Conservation (phyloP, 176 grass and related monocot genomes). For the Zoysia pacifica region DNA sequence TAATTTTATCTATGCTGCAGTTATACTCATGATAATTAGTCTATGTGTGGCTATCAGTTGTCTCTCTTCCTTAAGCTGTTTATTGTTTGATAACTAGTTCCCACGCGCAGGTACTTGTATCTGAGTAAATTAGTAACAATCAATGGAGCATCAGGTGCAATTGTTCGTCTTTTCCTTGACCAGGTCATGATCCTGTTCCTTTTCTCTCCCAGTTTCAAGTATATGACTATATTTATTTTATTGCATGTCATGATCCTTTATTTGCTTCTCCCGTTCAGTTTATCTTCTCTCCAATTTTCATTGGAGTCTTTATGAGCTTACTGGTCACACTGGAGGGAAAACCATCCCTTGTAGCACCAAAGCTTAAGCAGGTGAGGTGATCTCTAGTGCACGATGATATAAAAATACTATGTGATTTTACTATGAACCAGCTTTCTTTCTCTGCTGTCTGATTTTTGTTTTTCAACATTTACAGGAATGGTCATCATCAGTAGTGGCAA, state of each 20-base stretch:
- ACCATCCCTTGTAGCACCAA: conserved; percentile 71
- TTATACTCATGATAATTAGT: not conserved
- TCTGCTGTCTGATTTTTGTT: conserved; percentile 22
- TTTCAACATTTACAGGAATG: conserved; percentile 59
- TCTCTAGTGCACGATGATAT: not conserved
- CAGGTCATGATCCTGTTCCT: conserved; percentile 49
- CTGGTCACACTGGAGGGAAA: conserved; percentile 80
- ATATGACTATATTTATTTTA: not conserved
- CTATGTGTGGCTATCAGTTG: not conserved
- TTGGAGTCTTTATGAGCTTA: conserved; percentile 82
- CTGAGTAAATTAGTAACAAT: conserved; percentile 78
- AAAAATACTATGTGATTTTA: too few species aligned
- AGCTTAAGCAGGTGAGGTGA: conserved; percentile 82
- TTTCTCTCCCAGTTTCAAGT: not conserved
- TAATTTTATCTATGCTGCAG: conserved; percentile 38
- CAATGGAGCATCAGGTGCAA: conserved; percentile 64
- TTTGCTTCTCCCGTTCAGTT: conserved; percentile 47
- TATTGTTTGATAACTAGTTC: conserved; percentile 32
- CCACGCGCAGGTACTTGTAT: conserved; percentile 77
- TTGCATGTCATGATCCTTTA: conserved; percentile 17
- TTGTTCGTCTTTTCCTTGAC: conserved; percentile 75
- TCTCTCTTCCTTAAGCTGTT: not conserved
- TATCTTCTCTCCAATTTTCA: conserved; percentile 86
- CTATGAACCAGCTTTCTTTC: not conserved
- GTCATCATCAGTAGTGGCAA: conserved; percentile 62